A percentile compares a stretch with the other conserved stretches of the same genome.
These are phyloP conservation scores for Biscogniauxia marginata DNA, from an alignment of 2,329 filamentous ascomycete species.

Conservation along the genomic window DNA sequence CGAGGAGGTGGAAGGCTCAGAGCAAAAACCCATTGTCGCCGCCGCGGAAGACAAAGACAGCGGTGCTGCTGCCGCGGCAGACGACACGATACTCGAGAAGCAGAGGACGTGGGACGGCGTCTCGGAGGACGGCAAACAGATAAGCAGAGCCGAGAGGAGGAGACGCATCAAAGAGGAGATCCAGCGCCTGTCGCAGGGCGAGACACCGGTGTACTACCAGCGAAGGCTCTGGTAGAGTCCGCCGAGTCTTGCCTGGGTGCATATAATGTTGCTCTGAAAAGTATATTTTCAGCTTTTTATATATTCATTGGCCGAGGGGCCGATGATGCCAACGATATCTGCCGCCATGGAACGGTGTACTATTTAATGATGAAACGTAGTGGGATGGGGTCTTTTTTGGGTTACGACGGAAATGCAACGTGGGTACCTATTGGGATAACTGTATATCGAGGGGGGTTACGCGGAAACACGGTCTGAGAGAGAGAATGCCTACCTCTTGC, in stretches of 20 bases:
- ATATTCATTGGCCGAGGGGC: background rate
- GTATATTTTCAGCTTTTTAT: no score
- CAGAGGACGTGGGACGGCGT: conserved; percentile 31
- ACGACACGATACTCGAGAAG: conserved; percentile 1
- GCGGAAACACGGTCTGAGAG: background rate
- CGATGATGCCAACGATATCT: background rate
- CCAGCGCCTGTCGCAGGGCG: conserved; percentile 43
- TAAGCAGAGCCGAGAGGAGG: conserved; percentile 54
- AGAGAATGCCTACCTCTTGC: background rate
- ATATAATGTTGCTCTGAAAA: no score
- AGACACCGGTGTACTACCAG: conserved; percentile 52
- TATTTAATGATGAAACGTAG: background rate
- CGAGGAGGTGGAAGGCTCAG: conserved; percentile 17
- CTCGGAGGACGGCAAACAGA: conserved; percentile 41
- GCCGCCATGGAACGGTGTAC: background rate
- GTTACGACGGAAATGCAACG: background rate
- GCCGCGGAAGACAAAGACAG: conserved; percentile 6
- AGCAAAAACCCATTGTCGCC: conserved; percentile 9
- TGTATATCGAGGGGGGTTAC: background rate
- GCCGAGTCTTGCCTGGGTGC: background rate
- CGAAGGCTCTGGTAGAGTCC: conserved; percentile 49
- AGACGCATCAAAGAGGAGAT: conserved; percentile 60
- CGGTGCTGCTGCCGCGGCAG: background rate
- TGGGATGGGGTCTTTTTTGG: background rate
- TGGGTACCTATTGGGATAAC: background rate